Evolutionary conservation across 2,329 filamentous ascomycete species (phyloP).

Genomic region (Incumbomyces delicatus): DNA sequence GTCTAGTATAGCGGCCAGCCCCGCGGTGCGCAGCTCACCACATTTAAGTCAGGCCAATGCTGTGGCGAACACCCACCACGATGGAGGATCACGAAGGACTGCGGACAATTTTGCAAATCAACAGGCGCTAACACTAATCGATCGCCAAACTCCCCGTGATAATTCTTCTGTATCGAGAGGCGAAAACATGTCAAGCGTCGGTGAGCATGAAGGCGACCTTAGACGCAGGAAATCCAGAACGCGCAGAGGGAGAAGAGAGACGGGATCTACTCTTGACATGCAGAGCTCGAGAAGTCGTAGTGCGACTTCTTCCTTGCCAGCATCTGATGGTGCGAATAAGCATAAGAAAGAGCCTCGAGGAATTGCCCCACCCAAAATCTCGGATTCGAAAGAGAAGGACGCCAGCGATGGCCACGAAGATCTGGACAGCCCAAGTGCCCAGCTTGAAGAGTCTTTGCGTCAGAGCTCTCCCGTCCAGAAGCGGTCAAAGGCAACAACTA

Average conservation of each 20-base stretch:
- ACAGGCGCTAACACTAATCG: too few species aligned
- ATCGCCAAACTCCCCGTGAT: too few species aligned
- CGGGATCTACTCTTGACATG: neutral
- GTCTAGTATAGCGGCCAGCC: too few species aligned
- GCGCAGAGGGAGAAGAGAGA: neutral
- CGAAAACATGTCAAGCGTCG: too few species aligned
- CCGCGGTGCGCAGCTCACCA: neutral
- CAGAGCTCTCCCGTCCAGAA: neutral
- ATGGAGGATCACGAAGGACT: too few species aligned
- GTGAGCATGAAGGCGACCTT: too few species aligned
- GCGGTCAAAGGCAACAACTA: neutral
- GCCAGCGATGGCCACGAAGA: neutral
- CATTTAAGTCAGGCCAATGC: neutral
- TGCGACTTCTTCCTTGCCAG: neutral
- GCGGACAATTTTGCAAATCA: too few species aligned
- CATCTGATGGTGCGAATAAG: neutral
- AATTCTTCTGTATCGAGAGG: too few species aligned
- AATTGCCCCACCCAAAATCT: neutral
- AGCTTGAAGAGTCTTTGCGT: constrained; percentile 14
- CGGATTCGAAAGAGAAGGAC: neutral
- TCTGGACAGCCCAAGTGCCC: constrained; percentile 17
- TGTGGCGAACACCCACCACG: neutral
- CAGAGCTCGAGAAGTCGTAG: neutral
- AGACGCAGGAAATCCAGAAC: neutral
- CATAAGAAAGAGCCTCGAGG: neutral